These are phyloP conservation scores for Termitomyces sp. DNA, from an alignment of 768 basidiomycete genomes.

Conservation along the genomic window DNA sequence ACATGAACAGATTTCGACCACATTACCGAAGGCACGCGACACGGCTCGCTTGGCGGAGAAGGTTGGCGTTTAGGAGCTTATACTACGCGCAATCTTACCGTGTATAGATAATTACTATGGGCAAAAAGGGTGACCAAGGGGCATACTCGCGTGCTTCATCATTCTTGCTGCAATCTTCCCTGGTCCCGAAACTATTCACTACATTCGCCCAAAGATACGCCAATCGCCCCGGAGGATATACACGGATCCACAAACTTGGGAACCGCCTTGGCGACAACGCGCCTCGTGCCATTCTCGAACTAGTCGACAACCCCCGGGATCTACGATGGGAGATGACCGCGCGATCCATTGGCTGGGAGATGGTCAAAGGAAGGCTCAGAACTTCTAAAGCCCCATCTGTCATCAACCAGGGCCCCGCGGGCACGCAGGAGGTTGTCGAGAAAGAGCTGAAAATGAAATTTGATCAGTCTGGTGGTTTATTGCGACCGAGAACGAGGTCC, in stretches of 20 bases:
- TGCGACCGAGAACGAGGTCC: slow-evolving; percentile 68
- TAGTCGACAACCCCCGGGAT: slow-evolving; percentile 94
- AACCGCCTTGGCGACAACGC: slow-evolving; percentile 90
- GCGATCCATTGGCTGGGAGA: slow-evolving; percentile 82
- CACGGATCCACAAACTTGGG: slow-evolving; percentile 90
- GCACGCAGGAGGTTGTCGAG: slow-evolving; percentile 44
- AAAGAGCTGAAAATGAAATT: slow-evolving; percentile 41
- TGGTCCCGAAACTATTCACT: slow-evolving; percentile 82
- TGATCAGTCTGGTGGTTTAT: slow-evolving; percentile 33
- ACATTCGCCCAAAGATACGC: slow-evolving; percentile 80
- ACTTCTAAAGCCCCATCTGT: slow-evolving; percentile 40
- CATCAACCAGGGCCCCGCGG: slow-evolving; percentile 48
- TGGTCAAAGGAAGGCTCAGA: slow-evolving; percentile 55
- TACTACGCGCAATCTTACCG: slow-evolving; percentile 2
- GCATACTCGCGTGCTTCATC: slow-evolving; percentile 71
- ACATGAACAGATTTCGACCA: slow-evolving; percentile 95
- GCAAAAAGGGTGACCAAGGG: slow-evolving; percentile 76
- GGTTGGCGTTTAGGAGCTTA: slow-evolving; percentile 34
- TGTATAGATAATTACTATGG: slow-evolving; percentile 81
- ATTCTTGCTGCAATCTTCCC: slow-evolving; percentile 70
- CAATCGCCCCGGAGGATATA: slow-evolving; percentile 87
- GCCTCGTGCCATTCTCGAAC: slow-evolving; percentile 84
- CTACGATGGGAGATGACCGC: slow-evolving; percentile 87
- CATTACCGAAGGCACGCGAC: slow-evolving; percentile 92
- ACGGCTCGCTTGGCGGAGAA: slow-evolving; percentile 91